Evolutionary conservation across 371 early-diverging fungal species (phyloP).

Genomic region (Mucor piriformis): DNA sequence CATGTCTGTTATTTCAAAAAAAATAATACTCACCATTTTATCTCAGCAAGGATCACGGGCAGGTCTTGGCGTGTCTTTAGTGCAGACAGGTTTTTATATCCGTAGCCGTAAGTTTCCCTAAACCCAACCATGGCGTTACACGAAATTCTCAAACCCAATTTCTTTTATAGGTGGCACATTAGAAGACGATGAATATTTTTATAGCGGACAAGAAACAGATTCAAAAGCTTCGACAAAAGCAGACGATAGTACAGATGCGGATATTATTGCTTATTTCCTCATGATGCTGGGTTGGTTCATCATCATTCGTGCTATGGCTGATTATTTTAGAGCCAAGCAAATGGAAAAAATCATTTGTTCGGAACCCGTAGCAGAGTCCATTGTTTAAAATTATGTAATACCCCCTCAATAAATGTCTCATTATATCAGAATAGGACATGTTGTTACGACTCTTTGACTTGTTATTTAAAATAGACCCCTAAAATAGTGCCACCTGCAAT

Average conservation of each 20-base stretch:
- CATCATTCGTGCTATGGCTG: conserved; percentile 55
- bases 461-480: no score
- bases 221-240: conserved; percentile 22
- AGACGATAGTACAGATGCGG: conserved; percentile 4
- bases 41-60: conserved; percentile 59
- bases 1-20: no score
- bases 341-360: conserved; percentile 53
- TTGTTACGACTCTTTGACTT: no score
- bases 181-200: conserved; percentile 25
- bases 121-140: neutral
- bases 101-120: conserved; percentile 42
- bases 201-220: conserved; percentile 17
- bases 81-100: conserved; percentile 60
- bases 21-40: neutral
- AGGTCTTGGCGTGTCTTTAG: conserved; percentile 62
- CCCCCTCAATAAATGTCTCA: no score
- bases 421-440: no score
- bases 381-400: conserved; percentile 6
- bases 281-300: conserved; percentile 66
- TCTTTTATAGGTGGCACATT: conserved; percentile 21
- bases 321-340: conserved; percentile 53
- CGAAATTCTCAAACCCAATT: neutral
- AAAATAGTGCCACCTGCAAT: no score
- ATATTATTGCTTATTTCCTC: conserved; percentile 49
- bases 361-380: conserved; percentile 30